Percentiles rank a stretch among this genome's conserved stretches.
These are phyloP conservation scores for Claviceps citrina DNA, from an alignment of 2,329 filamentous ascomycete species.

Conservation along the genomic window DNA sequence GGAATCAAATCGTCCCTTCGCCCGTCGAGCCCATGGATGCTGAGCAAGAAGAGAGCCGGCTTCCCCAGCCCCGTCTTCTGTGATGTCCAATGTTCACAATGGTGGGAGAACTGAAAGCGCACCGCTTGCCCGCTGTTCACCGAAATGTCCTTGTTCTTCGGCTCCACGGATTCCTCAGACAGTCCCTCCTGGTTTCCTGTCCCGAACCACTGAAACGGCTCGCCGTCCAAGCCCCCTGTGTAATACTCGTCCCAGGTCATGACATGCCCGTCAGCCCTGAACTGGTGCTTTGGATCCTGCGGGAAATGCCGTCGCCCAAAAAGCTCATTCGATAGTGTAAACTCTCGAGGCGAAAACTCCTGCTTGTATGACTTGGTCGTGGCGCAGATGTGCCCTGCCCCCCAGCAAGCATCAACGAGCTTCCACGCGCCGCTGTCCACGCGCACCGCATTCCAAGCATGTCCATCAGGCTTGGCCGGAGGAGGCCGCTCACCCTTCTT, in stretches of 20 bases:
- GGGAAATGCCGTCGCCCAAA: constrained; percentile 78
- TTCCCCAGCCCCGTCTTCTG: constrained; percentile 49
- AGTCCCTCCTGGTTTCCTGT: constrained; percentile 35
- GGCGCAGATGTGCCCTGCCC: constrained; percentile 54
- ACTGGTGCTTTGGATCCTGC: constrained; percentile 49
- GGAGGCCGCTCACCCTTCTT: constrained; percentile 51
- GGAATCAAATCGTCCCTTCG: constrained; percentile 52
- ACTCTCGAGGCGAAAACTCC: constrained; percentile 48
- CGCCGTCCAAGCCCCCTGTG: constrained; percentile 38
- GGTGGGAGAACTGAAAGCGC: constrained; percentile 64
- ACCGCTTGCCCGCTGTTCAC: constrained; percentile 42
- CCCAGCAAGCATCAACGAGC: constrained; percentile 84
- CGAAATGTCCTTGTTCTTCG: constrained; percentile 34
- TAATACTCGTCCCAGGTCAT: constrained; percentile 74
- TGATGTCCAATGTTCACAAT: constrained; percentile 74
- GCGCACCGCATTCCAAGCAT: constrained; percentile 87
- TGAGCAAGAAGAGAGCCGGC: constrained; percentile 54
- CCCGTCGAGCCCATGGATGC: constrained; percentile 50
- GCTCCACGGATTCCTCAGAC: constrained; percentile 44
- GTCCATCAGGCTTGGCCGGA: constrained; percentile 43
- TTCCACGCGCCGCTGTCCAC: constrained; percentile 87
- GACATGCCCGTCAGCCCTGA: constrained; percentile 53
- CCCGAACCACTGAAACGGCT: constrained; percentile 31
- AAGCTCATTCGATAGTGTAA: constrained; percentile 52
- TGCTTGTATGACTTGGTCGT: constrained; percentile 44